Base-by-base conservation (phyloP, 495 filamentous ascomycete species). In the Oleoguttula mirabilis region DNA sequence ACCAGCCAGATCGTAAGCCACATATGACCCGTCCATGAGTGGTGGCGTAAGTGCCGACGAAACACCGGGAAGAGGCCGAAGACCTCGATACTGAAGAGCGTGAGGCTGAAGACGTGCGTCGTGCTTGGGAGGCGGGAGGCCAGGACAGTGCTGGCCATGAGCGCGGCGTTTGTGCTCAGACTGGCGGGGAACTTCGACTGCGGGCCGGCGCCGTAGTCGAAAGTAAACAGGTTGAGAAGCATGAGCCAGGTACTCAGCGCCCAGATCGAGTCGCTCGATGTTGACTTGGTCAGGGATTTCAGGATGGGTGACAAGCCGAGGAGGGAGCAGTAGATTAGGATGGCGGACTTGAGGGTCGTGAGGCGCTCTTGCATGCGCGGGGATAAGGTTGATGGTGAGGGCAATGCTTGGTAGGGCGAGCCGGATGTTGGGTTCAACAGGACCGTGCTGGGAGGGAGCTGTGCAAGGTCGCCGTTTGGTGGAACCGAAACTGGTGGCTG, bases 41-140 rank as follows among this genome's bases (percentile, higher is more conserved):
- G 72, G 54, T 87, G 82, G 15, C 85, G 75, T 4, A 94, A 70
- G 48, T 92, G 83, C 4, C 86, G 75, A 7, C 92, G 71, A 55
- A 98, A 98, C 1, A 96, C 85, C 10, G 90, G 90, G 55, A 96
- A 98, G 10, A 98, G 69, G 0, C 87, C 90, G 54, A 98, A 98
- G 4, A 96, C 86, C 59, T 98, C 87, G 57, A 98, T 98, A 45
- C 76, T 82, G 67, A 96, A 96, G 1, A 98, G 71, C 20, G 88
- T 94, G 3, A 98, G 70, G 41, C 82, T 88, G 63, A 98, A 98
- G 7, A 98, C 90, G 56, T 96, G 87, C 0, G 84, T 85, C 0
- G 92, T 95, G 32, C 75, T 80, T 2, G 82, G 82, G 11, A 98
- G 68, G 2, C 87, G 76, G 25, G 82, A 88, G 0, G 90, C 90